Evolutionary conservation across 2,329 filamentous ascomycete species (phyloP).

Genomic region (Corinectria fuckeliana): DNA sequence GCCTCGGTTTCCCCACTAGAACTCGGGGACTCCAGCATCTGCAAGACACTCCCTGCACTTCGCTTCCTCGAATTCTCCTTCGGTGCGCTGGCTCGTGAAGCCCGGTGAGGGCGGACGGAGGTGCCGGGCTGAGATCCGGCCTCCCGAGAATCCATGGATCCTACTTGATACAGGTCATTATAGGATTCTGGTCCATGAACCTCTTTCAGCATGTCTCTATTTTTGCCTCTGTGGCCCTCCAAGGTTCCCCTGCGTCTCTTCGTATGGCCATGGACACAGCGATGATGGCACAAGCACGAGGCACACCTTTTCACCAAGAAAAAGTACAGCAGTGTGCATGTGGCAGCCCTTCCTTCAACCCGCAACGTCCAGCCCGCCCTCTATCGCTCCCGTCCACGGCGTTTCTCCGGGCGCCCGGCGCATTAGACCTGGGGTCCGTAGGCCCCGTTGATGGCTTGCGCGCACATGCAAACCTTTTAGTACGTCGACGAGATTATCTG

Average conservation of each 20-base stretch:
- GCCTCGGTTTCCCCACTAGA: constrained; percentile 8
- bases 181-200: constrained; percentile 7
- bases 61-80: constrained; percentile 21
- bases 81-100: constrained; percentile 8
- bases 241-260: neutral
- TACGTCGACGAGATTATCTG: constrained; percentile 23
- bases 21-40: constrained; percentile 8
- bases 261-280: neutral
- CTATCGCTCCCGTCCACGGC: constrained; percentile 18
- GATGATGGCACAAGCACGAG: neutral
- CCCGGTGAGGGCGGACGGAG: constrained; percentile 23
- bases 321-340: neutral
- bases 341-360: neutral
- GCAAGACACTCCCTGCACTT: constrained; percentile 15
- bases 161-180: neutral
- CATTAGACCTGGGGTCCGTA: constrained; percentile 6
- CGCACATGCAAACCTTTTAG: neutral
- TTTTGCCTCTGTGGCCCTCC: neutral
- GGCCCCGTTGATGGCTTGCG: constrained; percentile 1
- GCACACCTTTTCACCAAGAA: neutral
- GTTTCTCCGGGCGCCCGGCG: constrained; percentile 33
- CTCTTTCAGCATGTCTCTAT: constrained; percentile 4
- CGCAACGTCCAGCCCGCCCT: neutral
- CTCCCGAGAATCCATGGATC: constrained; percentile 1
- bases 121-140: constrained; percentile 17